phyloP scores from a whole-genome alignment of 805 yeast genomes.

The Candida endomychidarum region DNA sequence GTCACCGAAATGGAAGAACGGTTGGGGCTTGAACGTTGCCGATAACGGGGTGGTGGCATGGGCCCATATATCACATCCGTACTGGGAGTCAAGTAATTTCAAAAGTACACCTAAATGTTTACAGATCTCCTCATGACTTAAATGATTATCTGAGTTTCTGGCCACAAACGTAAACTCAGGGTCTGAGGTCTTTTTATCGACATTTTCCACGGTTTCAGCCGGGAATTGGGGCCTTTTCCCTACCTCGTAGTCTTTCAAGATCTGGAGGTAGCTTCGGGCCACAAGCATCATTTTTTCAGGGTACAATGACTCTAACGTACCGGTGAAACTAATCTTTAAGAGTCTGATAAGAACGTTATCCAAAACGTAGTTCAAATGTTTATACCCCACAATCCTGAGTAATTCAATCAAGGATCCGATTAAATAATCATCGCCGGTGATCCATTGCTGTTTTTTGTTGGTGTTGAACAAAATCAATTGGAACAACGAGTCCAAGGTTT shows the following conservation, averaged over 20 bases:
- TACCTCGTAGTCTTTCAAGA: conserved; percentile 59
- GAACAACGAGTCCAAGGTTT: conserved; percentile 67
- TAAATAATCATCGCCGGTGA: conserved; percentile 59
- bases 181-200: conserved; percentile 16
- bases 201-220: conserved; percentile 40
- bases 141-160: conserved; percentile 44
- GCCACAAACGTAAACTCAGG: conserved; percentile 42
- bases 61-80: conserved; percentile 42
- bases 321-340: conserved; percentile 60
- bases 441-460: conserved; percentile 72
- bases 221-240: conserved; percentile 74
- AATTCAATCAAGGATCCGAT: conserved; percentile 69
- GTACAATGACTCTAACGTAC: conserved; percentile 58
- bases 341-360: conserved; percentile 77
- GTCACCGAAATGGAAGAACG: conserved; percentile 44
- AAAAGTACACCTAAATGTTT: conserved; percentile 54
- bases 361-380: conserved; percentile 73
- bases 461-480: conserved; percentile 52
- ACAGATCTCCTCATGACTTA: conserved; percentile 71
- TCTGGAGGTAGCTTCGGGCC: conserved; percentile 67
- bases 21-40: conserved; percentile 28
- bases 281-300: conserved; percentile 74
- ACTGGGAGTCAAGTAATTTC: conserved; percentile 56
- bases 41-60: conserved; percentile 14
- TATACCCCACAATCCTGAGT: conserved; percentile 74